Evolutionary conservation across 1,284 basidiomycete genomes (phyloP).

Genomic region (Rhizopogon parksii): DNA sequence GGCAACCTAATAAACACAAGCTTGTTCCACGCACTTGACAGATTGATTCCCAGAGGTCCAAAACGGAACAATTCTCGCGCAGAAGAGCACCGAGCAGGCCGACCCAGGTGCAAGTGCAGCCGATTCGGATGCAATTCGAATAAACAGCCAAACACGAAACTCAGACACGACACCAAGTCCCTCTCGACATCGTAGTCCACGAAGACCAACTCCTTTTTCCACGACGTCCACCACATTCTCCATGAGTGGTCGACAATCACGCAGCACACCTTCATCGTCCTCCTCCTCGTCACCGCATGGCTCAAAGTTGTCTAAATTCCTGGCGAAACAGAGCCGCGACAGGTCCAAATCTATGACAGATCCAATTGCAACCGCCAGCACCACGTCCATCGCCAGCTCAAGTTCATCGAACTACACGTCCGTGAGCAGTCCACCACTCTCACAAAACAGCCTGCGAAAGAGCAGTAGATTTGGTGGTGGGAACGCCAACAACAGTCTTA

Average conservation of each 20-base stretch:
- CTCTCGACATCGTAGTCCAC: constrained; percentile 16
- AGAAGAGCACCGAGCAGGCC: neutral
- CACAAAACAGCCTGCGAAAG: constrained; percentile 20
- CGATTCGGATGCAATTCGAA: constrained; percentile 2
- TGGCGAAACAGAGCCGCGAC: constrained; percentile 57
- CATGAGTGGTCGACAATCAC: constrained; percentile 35
- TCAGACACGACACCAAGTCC: constrained; percentile 9
- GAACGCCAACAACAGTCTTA: constrained; percentile 5
- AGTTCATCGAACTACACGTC: constrained; percentile 30
- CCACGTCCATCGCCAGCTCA: constrained; percentile 36
- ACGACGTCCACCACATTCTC: neutral
- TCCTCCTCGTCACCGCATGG: constrained; percentile 28
- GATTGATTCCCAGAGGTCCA: neutral
- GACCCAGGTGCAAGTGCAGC: too few relatives aligned
- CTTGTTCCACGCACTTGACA: neutral
- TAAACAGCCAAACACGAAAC: constrained; percentile 25
- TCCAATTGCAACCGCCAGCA: constrained; percentile 32
- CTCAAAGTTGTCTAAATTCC: constrained; percentile 60
- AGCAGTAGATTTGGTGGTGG: constrained; percentile 9
- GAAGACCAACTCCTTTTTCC: constrained; percentile 11
- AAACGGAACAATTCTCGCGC: neutral
- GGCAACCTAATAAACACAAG: too few relatives aligned
- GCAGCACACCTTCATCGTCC: constrained; percentile 30
- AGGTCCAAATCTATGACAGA: constrained; percentile 53
- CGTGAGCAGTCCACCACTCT: constrained; percentile 18